Conservation (phyloP, 148 eudicot genomes). For the Vaccinium corymbosum region DNA sequence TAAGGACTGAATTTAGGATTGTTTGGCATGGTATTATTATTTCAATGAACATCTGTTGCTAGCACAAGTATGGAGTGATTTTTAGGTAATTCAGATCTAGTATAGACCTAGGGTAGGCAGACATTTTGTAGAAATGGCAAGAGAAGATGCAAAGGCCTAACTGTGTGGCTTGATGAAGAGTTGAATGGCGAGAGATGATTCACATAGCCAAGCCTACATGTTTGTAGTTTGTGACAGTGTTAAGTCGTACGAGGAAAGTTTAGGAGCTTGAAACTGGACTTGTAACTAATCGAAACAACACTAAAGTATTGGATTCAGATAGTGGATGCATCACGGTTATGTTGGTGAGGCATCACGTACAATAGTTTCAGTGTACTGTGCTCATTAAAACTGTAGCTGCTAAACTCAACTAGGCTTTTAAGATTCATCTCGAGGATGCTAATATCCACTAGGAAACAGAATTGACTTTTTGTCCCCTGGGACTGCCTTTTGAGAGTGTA, state of each 20-base stretch:
- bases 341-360: not conserved
- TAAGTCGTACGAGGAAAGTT: not conserved
- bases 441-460: not conserved
- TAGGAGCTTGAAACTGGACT: not conserved
- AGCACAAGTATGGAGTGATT: not conserved
- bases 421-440: not conserved
- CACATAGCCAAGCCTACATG: constrained; percentile 1
- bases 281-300: no score
- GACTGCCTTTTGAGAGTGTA: not conserved
- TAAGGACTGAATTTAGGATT: not conserved
- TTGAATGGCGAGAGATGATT: not conserved
- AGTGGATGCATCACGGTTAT: not conserved
- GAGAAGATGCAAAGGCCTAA: not conserved
- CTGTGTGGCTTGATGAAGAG: not conserved
- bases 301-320: not conserved
- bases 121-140: not conserved
- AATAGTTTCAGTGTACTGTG: not conserved
- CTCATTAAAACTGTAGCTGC: not conserved
- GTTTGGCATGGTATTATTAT: not conserved
- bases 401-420: not conserved
- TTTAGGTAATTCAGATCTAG: not conserved
- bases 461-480: not conserved
- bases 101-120: not conserved
- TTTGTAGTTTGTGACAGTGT: not conserved
- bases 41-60: not conserved